These are phyloP conservation scores for Cochlearia excelsa DNA, from an alignment of 345 rosid species.

Conservation along the genomic window DNA sequence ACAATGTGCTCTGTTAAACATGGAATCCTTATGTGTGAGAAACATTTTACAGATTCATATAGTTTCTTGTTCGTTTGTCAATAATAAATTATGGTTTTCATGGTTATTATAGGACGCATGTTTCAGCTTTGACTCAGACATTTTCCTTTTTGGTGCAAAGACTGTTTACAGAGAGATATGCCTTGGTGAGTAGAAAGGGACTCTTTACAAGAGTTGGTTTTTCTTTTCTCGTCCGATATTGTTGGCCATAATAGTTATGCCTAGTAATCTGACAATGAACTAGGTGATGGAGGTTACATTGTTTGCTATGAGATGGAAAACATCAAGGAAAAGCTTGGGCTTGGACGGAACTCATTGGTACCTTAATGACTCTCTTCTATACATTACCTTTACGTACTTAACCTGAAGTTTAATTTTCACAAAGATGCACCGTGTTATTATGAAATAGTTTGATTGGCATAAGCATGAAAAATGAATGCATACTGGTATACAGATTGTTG, in stretches of 20 bases:
- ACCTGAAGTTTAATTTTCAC: slow-evolving; percentile 21
- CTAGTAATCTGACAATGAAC: slow-evolving; percentile 35
- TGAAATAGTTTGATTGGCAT: slow-evolving; percentile 1
- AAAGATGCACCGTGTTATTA: not conserved
- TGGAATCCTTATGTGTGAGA: slow-evolving; percentile 84
- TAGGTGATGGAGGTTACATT: slow-evolving; percentile 83
- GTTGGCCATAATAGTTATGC: slow-evolving; percentile 2
- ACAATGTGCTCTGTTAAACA: slow-evolving; percentile 79
- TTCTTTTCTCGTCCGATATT: slow-evolving; percentile 3
- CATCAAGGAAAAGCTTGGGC: slow-evolving; percentile 75
- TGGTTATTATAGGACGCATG: slow-evolving; percentile 74
- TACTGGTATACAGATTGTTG: slow-evolving; percentile 13
- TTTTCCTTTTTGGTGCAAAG: slow-evolving; percentile 90
- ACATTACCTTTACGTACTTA: slow-evolving; percentile 17
- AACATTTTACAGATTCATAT: slow-evolving; percentile 11
- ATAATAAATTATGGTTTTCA: not conserved
- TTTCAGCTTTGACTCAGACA: slow-evolving; percentile 88
- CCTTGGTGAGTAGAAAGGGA: slow-evolving; percentile 53
- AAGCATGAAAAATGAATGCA: slow-evolving; percentile 13
- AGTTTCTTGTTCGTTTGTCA: slow-evolving; percentile 15
- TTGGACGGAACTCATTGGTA: slow-evolving; percentile 91
- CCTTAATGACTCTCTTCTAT: slow-evolving; percentile 27
- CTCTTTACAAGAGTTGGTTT: slow-evolving; percentile 13
- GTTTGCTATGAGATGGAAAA: slow-evolving; percentile 92
- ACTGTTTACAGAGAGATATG: slow-evolving; percentile 88